Evolutionary conservation across 768 basidiomycete species (phyloP).

Genomic region (Suillus bovinus): DNA sequence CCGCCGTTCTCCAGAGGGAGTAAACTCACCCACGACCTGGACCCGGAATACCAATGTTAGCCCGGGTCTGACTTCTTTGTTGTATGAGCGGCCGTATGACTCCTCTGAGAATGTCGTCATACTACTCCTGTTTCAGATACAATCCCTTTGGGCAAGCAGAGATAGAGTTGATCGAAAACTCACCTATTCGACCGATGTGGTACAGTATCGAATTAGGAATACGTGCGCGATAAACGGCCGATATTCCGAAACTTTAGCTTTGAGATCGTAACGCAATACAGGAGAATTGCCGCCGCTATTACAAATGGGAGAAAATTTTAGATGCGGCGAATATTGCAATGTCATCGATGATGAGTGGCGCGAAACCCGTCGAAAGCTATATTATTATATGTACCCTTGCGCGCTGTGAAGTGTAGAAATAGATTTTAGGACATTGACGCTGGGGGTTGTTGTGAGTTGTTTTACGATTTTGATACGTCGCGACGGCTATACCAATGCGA

Average conservation of each 20-base stretch:
- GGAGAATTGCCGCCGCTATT: neutral
- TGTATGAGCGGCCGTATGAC: neutral
- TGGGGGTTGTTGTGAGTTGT: neutral
- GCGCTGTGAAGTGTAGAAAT: neutral
- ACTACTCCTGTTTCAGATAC: neutral
- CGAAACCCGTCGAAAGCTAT: no score
- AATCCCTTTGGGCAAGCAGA: no score
- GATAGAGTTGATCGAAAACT: no score
- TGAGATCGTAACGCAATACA: neutral
- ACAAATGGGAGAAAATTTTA: neutral
- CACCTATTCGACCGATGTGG: no score
- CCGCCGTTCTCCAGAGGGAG: no score
- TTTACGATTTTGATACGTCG: neutral
- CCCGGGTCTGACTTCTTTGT: no score
- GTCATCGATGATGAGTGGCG: no score
- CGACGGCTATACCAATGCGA: neutral
- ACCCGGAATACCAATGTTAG: no score
- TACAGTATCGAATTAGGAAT: neutral
- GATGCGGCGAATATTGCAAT: no score
- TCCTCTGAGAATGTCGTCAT: neutral
- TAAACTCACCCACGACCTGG: no score
- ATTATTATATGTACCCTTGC: no score
- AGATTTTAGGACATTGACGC: neutral
- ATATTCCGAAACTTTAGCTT: no score
- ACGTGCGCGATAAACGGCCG: neutral